A percentile compares a stretch with the other conserved stretches of the same genome.
Evolutionary conservation across 164 flowering plant species (phyloP).

Genomic region (Vitis cinerea): DNA sequence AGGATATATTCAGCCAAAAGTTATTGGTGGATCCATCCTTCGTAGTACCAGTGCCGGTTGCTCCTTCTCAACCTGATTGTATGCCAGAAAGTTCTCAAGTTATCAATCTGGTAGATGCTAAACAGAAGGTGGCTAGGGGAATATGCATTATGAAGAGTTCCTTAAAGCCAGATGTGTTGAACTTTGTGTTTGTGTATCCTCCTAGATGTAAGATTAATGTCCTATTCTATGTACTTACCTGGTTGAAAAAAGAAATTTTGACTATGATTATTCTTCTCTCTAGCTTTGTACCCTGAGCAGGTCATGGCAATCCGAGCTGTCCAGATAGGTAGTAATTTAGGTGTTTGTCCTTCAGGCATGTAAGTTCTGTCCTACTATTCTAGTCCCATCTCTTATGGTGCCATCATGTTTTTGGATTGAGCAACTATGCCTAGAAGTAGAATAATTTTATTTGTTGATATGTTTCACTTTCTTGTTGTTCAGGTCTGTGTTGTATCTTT

Average conservation of each 20-base stretch:
- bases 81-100: conserved; percentile 24
- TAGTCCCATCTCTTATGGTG: neutral
- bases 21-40: conserved; percentile 70
- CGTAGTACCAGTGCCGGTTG: conserved; percentile 23
- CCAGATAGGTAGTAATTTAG: conserved; percentile 63
- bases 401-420: neutral
- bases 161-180: conserved; percentile 53
- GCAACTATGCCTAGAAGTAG: neutral
- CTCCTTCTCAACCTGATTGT: conserved; percentile 19
- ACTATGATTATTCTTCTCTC: conserved; percentile 8
- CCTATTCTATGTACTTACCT: neutral
- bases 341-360: conserved; percentile 81
- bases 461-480: conserved; percentile 10
- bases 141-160: conserved; percentile 64
- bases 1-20: conserved; percentile 63
- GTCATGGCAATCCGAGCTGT: conserved; percentile 64
- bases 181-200: conserved; percentile 65
- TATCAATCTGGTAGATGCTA: conserved; percentile 12
- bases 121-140: conserved; percentile 72
- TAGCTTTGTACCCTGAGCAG: conserved; percentile 83
- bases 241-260: neutral
- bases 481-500: conserved; percentile 82
- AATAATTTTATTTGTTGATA: neutral
- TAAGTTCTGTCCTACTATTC: conserved; percentile 37
- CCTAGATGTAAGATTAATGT: conserved; percentile 66